Conservation (phyloP, 441 rosid genomes). For the Kokia cookei region DNA sequence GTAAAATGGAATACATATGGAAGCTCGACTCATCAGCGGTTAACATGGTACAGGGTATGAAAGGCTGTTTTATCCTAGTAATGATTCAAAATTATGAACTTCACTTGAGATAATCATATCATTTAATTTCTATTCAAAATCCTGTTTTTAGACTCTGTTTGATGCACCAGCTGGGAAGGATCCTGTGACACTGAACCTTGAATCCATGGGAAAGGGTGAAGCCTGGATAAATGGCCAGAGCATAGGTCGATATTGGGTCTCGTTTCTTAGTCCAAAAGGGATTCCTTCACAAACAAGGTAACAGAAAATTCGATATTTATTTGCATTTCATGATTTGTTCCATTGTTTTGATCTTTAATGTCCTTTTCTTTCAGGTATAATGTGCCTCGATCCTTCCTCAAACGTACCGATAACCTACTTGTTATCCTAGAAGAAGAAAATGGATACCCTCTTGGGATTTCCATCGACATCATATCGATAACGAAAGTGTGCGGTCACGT, state of each 20-base stretch:
- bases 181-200: slow-evolving; percentile 40
- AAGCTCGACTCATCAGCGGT: slow-evolving; percentile 19
- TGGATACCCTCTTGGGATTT: slow-evolving; percentile 38
- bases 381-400: slow-evolving; percentile 46
- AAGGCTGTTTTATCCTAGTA: not conserved
- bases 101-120: not conserved
- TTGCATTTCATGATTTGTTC: not conserved
- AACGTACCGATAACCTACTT: slow-evolving; percentile 31
- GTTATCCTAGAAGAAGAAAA: slow-evolving; percentile 47
- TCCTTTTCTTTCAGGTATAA: slow-evolving; percentile 29
- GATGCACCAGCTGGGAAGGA: slow-evolving; percentile 45
- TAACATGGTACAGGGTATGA: slow-evolving; percentile 63
- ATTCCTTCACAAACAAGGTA: slow-evolving; percentile 58
- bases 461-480: slow-evolving; percentile 29
- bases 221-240: slow-evolving; percentile 53
- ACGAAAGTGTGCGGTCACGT: slow-evolving; percentile 25
- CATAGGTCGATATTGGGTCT: slow-evolving; percentile 67
- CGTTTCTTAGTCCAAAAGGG: slow-evolving; percentile 39
- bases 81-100: not conserved
- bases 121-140: not conserved
- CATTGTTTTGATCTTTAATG: not conserved
- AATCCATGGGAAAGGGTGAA: slow-evolving; percentile 58
- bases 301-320: not conserved
- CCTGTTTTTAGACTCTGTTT: slow-evolving; percentile 31
- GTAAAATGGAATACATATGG: slow-evolving; percentile 35